phyloP scores from a whole-genome alignment of 495 filamentous ascomycete species.

The Penicillium coffeae region DNA sequence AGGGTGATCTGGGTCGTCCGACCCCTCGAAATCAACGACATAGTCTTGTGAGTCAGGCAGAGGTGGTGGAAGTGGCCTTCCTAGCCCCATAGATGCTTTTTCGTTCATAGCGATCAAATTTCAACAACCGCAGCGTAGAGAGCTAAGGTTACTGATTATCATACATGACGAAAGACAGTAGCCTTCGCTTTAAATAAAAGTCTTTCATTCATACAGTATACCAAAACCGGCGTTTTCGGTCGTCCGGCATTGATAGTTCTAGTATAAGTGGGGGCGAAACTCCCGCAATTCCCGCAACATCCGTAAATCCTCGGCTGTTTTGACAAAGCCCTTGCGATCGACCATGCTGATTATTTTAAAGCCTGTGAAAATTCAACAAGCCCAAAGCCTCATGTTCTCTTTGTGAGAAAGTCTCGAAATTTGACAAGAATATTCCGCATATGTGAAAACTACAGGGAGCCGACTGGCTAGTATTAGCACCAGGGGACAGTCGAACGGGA shows the following conservation, averaged over 20 bases:
- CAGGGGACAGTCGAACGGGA: no score
- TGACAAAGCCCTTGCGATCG: no score
- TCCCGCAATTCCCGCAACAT: conserved; percentile 4
- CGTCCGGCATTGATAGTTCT: no score
- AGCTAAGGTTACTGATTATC: neutral
- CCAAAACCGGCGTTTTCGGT: neutral
- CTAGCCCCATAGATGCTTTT: conserved; percentile 24
- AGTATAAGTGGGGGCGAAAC: neutral
- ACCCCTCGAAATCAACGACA: conserved; percentile 52
- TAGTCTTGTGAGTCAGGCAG: conserved; percentile 41
- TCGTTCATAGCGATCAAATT: conserved; percentile 2
- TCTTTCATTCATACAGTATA: no score
- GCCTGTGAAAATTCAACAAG: no score
- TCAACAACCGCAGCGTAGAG: no score
- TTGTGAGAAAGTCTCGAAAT: no score
- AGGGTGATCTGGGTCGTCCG: conserved; percentile 47
- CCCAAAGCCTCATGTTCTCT: no score
- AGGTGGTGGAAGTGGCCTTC: conserved; percentile 38
- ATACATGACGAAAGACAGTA: no score
- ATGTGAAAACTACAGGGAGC: no score
- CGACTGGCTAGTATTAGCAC: no score
- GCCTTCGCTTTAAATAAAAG: neutral
- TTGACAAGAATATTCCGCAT: no score
- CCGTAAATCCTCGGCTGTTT: neutral
- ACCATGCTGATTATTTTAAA: neutral